These are phyloP conservation scores for Papiliotrema laurentii DNA, from an alignment of 1,284 basidiomycete genomes.

Conservation along the genomic window DNA sequence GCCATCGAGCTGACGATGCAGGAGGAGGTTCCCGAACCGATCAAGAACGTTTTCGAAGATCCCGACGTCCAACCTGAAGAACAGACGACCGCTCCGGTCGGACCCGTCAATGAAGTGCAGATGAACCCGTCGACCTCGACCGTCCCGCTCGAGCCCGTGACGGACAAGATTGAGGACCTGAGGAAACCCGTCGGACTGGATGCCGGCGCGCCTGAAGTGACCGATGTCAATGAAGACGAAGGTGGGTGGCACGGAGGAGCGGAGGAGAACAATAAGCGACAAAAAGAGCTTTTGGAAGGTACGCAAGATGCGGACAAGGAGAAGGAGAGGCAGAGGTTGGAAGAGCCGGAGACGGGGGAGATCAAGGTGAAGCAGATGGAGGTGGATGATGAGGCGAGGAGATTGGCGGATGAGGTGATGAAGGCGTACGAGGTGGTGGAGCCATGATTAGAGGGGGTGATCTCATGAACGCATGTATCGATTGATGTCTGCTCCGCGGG, in stretches of 20 bases:
- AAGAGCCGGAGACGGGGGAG: constrained; percentile 20
- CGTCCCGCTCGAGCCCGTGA: background rate
- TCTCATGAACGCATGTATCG: background rate
- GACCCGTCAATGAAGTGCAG: constrained; percentile 38
- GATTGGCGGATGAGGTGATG: constrained; percentile 35
- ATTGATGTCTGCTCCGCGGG: too few relatives aligned
- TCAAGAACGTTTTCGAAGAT: constrained; percentile 43
- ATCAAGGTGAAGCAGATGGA: constrained; percentile 27
- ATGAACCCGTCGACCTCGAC: constrained; percentile 30
- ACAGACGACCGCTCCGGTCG: constrained; percentile 38
- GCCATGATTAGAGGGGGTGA: constrained; percentile 7
- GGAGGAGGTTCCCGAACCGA: constrained; percentile 45
- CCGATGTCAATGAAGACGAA: constrained; percentile 33
- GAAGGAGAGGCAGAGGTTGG: constrained; percentile 8
- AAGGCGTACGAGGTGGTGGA: constrained; percentile 17
- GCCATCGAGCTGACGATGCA: constrained; percentile 5
- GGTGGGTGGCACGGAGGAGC: constrained; percentile 49
- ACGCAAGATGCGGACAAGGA: constrained; percentile 2
- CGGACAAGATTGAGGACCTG: constrained; percentile 29
- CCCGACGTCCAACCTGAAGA: constrained; percentile 37
- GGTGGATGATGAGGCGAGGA: constrained; percentile 35
- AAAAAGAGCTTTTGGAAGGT: constrained; percentile 1
- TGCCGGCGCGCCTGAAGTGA: constrained; percentile 43
- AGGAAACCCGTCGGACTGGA: constrained; percentile 46
- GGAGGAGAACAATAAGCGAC: constrained; percentile 32